A percentile compares a stretch with the other conserved stretches of the same genome.
phyloP scores from a whole-genome alignment of 2,329 filamentous ascomycete genomes.

The Fusarium domesticum region DNA sequence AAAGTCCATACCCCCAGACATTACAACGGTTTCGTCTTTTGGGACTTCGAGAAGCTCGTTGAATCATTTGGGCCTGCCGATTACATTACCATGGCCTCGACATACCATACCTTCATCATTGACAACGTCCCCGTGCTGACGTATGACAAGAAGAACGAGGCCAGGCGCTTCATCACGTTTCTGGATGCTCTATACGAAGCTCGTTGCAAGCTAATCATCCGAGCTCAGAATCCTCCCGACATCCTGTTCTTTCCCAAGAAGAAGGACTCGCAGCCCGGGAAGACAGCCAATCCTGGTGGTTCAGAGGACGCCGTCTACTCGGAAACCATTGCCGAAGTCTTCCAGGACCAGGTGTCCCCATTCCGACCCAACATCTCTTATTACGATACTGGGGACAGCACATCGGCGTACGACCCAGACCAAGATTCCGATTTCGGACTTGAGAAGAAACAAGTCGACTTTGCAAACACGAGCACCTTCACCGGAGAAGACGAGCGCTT shows the following conservation, averaged over 20 bases:
- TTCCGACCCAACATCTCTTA: conserved; percentile 76
- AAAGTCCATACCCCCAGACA: conserved; percentile 57
- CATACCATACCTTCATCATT: conserved; percentile 74
- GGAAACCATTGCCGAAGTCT: conserved; percentile 60
- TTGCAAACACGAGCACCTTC: conserved; percentile 64
- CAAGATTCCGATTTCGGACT: conserved; percentile 55
- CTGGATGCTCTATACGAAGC: conserved; percentile 80
- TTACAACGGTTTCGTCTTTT: conserved; percentile 56
- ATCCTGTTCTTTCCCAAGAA: conserved; percentile 73
- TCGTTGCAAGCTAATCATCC: conserved; percentile 70
- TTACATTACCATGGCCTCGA: conserved; percentile 77
- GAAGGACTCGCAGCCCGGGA: conserved; percentile 19
- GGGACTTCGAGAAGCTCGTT: conserved; percentile 68
- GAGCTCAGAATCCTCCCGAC: conserved; percentile 66
- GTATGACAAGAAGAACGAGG: conserved; percentile 72
- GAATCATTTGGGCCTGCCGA: conserved; percentile 72
- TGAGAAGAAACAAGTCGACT: conserved; percentile 52
- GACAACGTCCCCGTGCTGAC: conserved; percentile 67
- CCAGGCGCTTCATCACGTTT: conserved; percentile 74
- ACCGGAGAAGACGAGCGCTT: conserved; percentile 81
- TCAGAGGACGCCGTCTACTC: conserved; percentile 39
- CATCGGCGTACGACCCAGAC: conserved; percentile 52
- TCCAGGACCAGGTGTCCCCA: conserved; percentile 72
- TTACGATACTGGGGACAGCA: conserved; percentile 50
- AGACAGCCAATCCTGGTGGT: conserved; percentile 14